Evolutionary conservation across 1,284 basidiomycete species (phyloP).

Genomic region (Leccinum fallax): DNA sequence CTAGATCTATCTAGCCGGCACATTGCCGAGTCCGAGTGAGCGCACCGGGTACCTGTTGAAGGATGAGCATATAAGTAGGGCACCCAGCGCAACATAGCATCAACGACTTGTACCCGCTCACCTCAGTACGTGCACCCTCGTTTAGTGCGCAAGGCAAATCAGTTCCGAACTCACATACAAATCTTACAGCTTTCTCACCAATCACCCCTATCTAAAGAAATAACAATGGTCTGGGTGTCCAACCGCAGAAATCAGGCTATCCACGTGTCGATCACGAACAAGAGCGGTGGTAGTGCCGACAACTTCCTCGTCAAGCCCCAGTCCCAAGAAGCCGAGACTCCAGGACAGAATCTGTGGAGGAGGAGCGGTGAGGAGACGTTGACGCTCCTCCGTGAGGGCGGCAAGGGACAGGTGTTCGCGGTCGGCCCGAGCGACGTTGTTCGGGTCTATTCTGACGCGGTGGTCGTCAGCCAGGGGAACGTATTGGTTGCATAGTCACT

Average conservation of each 20-base stretch:
- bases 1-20: neutral
- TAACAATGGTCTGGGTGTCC: slow-evolving; percentile 1
- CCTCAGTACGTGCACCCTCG: neutral
- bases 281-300: neutral
- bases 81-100: no score
- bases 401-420: neutral
- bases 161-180: neutral
- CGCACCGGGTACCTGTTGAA: neutral
- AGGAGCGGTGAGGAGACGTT: neutral
- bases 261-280: neutral
- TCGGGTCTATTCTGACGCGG: neutral
- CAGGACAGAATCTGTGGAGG: neutral
- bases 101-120: neutral
- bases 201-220: no score
- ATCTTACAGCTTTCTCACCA: neutral
- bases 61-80: neutral
- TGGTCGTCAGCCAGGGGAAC: neutral
- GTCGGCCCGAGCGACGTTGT: slow-evolving; percentile 1
- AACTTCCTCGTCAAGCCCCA: neutral
- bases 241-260: neutral
- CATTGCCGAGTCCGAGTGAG: neutral
- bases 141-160: neutral
- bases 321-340: neutral
- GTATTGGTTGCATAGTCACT: neutral
- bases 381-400: neutral